Evolutionary conservation across 208 protist genomes (phyloP).

Genomic region (Trichomonas tenax): DNA sequence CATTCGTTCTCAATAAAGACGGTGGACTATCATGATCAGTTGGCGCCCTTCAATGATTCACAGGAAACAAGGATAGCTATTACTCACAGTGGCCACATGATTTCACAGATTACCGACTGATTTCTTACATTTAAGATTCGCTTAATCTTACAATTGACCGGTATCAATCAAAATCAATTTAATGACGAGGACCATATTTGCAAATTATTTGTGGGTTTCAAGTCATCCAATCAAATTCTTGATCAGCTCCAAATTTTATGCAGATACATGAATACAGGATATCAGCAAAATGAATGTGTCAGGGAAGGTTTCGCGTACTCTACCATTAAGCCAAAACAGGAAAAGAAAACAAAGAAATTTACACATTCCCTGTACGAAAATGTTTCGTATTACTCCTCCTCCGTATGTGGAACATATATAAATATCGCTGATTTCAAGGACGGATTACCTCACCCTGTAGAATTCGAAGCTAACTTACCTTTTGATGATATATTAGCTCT

Average conservation of each 20-base stretch:
- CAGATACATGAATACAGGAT: neutral
- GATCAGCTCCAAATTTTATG: neutral
- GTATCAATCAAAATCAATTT: neutral
- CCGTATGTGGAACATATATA: neutral
- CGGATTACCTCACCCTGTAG: neutral
- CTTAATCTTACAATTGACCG: neutral
- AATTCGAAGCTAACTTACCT: neutral
- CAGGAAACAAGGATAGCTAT: neutral
- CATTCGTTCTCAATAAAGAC: neutral
- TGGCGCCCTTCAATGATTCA: neutral
- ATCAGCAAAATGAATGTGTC: neutral
- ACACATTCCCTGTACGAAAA: neutral
- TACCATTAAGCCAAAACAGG: neutral
- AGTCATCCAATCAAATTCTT: neutral
- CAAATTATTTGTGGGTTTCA: neutral
- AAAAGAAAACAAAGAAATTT: neutral
- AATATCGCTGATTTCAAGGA: neutral
- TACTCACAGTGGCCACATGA: neutral
- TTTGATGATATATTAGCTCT: neutral
- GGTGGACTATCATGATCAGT: neutral
- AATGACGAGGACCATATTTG: neutral
- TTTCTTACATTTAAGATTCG: neutral
- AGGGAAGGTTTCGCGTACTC: neutral
- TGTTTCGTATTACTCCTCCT: neutral
- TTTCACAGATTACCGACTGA: neutral